Evolutionary conservation across 306 rosid species (phyloP), one percentile per base, ranked within the genome.

Genomic region (Glycyrrhiza uralensis): DNA sequence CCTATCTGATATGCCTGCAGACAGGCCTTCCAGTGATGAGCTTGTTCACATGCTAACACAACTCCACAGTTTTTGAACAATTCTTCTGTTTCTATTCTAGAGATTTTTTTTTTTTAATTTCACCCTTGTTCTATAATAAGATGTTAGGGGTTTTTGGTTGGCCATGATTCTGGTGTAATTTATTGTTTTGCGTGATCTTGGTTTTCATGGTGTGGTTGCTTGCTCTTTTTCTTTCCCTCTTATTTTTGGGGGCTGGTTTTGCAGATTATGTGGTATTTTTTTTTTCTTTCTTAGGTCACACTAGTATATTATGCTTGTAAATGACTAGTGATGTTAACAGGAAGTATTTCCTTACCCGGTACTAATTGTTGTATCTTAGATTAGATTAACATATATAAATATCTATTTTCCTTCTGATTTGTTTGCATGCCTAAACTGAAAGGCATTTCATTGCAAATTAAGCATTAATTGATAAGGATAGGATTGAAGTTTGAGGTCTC

Each of bases 21-120:
- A 94, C 15, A 82, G 99, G 57, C 99, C 99, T 71, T 94, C 97
- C 2, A 94, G 99, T 74, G 99, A 94, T 59, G 99, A 94, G 64
- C 97, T 94, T 76, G 99, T 91, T 79, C 99, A 91, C 87, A 84
- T 94, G 96, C 90, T 94, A 79, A 94, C 99, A 75, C 99, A 94
- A 81, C 80, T 94, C 82, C 89, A 94, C 88, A 94, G 99, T 76
- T 94, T 94, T 80, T 94, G 83, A 87, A 75, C 19, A 69, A 57
- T 44, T 42, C 42, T 45, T 61, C 76, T 3, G 69, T 76, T 81
- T 83, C 84, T 73, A 73, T n/a, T n/a, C n/a, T 73, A 69, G 33
- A 35, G 15, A 22, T 26, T 45, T 58, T 15, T 67, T 36, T 17
- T 6, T 22, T 52, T 66, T 45, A n/a, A 11, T 45, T 28, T 35